phyloP scores from a whole-genome alignment of 164 flowering plant species.

The Malania oleifera region DNA sequence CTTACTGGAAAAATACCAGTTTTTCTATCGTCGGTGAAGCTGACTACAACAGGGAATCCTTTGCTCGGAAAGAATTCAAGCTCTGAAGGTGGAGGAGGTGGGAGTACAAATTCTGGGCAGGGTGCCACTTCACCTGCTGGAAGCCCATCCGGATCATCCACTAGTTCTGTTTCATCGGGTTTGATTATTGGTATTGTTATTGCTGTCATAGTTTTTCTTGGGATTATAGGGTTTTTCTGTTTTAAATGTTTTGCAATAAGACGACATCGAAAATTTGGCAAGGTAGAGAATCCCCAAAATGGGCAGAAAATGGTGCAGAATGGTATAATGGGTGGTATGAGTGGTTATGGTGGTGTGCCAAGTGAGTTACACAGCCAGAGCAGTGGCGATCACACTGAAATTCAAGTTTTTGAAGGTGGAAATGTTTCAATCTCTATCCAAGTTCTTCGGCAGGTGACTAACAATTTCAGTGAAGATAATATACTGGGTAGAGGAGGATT shows the following conservation, averaged over 20 bases:
- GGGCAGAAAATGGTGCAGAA: constrained; percentile 22
- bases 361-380: constrained; percentile 27
- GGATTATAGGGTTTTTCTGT: constrained; percentile 28
- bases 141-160: constrained; percentile 8
- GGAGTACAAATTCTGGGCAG: neutral
- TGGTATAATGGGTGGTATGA: constrained; percentile 2
- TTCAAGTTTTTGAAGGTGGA: constrained; percentile 41
- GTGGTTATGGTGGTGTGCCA: constrained; percentile 25
- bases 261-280: constrained; percentile 23
- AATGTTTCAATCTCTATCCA: constrained; percentile 38
- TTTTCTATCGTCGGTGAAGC: constrained; percentile 23
- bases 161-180: constrained; percentile 19
- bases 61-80: constrained; percentile 24
- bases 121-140: constrained; percentile 7
- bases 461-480: constrained; percentile 44
- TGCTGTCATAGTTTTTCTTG: constrained; percentile 33
- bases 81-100: constrained; percentile 16
- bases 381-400: constrained; percentile 24
- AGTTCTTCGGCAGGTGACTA: constrained; percentile 40
- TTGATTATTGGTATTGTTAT: constrained; percentile 31
- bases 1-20: constrained; percentile 33
- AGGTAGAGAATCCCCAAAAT: constrained; percentile 20
- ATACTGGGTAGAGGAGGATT: constrained; percentile 49
- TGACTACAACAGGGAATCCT: constrained; percentile 28
- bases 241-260: constrained; percentile 28